Base-by-base conservation (phyloP, 768 basidiomycete genomes). In the Calocybe indica region DNA sequence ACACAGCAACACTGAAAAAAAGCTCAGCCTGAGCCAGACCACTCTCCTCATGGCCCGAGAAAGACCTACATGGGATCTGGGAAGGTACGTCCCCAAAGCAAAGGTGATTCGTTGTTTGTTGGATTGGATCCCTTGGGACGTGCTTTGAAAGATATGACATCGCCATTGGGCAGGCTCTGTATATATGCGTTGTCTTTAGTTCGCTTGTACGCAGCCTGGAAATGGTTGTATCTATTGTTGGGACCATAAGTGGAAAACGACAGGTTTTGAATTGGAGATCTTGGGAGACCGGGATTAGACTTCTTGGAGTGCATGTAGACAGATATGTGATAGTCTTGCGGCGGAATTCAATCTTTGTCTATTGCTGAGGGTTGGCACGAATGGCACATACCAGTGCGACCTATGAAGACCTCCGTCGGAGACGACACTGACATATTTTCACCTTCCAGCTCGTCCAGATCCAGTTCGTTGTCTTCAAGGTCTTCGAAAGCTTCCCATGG, bases 171-270 rank as follows among this genome's bases (percentile, higher is more conserved):
- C 2, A 88, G 71, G 28, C 86, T 77, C 56, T 93, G 90, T 38
- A 92, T 77, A 64, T 95, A 95, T 28, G 73, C 67, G 50, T 85
- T 77, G 62, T 96, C 92, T 35, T 82, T 80, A 1, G 89, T 86
- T 34, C 76, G 82, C 6, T 74, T 75, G 69, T 95, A 97, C 7
- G 78, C 62, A 5, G 79, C 67, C 59, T 95, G 93, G 9, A 83
- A 58, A 6, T 76, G 67, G 53, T 77, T 80, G 61, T 94, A 90
- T 63, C 86, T 83, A 59, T 87, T 92, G 62, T 94, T 94, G 5
- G 95, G 92, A 0, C 92, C 91, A 63, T 97, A 97, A 0, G 85
- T 80, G 0, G 94, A 95, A 65, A 93, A 96, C 0, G 84, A 82
- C 11, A 98, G 76, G 45, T 88, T 88, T 57, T 97, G 95, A 9